Conservation (phyloP, 371 early-diverging fungal species). For the Chytridium lagenaria region DNA sequence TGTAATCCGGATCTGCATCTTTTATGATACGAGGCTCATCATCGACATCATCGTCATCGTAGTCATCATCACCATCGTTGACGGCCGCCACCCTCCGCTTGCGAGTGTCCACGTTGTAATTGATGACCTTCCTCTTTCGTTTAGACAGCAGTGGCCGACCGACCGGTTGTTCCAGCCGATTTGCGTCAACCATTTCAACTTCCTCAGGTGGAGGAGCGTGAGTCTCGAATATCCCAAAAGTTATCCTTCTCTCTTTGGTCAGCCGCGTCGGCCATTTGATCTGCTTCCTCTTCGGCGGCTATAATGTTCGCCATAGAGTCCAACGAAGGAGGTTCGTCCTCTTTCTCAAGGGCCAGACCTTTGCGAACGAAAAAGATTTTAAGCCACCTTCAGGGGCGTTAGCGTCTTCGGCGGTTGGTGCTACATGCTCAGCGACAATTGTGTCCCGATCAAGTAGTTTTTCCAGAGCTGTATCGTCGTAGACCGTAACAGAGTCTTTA, state of each 20-base stretch:
- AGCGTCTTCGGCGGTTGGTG: constrained; percentile 6
- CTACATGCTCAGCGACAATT: constrained; percentile 37
- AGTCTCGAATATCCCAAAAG: constrained; percentile 59
- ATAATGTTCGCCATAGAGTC: not conserved
- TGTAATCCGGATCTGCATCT: too few species aligned
- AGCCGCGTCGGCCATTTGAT: not conserved
- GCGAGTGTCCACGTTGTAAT: too few species aligned
- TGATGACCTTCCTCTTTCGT: too few species aligned
- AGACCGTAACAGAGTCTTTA: constrained; percentile 46
- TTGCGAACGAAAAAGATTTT: constrained; percentile 46
- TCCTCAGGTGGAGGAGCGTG: too few species aligned
- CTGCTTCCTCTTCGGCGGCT: not conserved
- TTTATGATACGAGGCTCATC: too few species aligned
- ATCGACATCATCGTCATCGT: too few species aligned
- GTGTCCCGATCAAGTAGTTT: constrained; percentile 66
- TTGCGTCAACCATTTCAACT: too few species aligned
- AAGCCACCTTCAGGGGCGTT: constrained; percentile 8
- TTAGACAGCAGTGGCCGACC: too few species aligned
- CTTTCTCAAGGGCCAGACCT: constrained; percentile 51
- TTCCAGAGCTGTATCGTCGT: constrained; percentile 59
- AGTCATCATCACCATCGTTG: too few species aligned
- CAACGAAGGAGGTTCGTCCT: constrained; percentile 31
- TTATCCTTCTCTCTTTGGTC: constrained; percentile 20
- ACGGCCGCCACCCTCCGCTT: too few species aligned
- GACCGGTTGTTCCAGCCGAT: too few species aligned